Base-by-base conservation (phyloP, 2,329 filamentous ascomycete species). In the Monosporascus ibericus region DNA sequence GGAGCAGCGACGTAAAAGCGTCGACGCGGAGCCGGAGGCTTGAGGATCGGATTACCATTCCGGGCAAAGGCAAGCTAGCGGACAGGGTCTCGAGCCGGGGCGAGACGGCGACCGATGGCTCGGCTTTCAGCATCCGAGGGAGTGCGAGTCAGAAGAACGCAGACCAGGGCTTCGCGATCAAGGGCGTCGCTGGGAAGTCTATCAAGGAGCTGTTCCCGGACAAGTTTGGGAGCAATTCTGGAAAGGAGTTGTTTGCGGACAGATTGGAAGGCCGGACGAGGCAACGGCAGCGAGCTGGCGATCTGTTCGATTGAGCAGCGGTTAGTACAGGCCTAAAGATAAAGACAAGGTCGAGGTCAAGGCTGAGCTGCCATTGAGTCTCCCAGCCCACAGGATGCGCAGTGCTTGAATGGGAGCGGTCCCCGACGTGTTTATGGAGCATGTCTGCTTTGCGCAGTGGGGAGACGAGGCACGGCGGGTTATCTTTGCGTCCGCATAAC, bases 181-280 rank as follows among this genome's bases (percentile, higher is more conserved):
- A 87, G 64, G 87, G 87, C 2, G 73, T 75, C 2, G 82, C 81
- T 11, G 68, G 69, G 6, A 73, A 70, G 60, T 74, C 63, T 6
- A 79, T 76, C 2, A 85, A 81, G 58, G 87, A 91, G 66, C 68
- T 91, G 20, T 90, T 90, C 60, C 87, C 87, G 0, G 76, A 76
- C 17, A 86, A 82, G 58, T 79, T 83, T 44, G 75, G 73, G 25
- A 66, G 58, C 58, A 88, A 89, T 63, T 70, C 78, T 2, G 82
- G 81, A 48, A 90, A 88, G 68, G 87, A 91, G 64, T 68, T 90
- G 17, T 88, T 90, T 61, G 76, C 78, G 1, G 79, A 83, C 54
- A 82, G 73, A 56, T 63, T 83, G 25, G 78, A 82, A 50, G 81
- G 80, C 2, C 75, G 83, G 56, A 76, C 79, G 15, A 75, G 76